phyloP scores from a whole-genome alignment of 176 grass and related monocot species.

The Rhynchospora tenuis region DNA sequence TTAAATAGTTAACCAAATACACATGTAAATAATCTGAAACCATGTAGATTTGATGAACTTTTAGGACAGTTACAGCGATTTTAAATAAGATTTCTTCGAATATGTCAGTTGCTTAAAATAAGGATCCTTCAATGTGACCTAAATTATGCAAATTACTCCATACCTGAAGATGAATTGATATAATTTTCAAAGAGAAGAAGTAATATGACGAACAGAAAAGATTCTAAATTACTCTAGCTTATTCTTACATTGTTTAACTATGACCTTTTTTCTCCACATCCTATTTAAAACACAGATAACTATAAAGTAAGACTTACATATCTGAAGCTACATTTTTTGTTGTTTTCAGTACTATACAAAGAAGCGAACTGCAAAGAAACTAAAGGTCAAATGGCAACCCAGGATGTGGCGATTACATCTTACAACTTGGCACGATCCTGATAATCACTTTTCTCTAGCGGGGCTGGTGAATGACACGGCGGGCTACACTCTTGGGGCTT shows the following conservation, averaged over 20 bases:
- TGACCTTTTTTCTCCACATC: constrained; percentile 13
- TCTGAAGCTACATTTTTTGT: constrained; percentile 32
- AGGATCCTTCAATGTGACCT: no score
- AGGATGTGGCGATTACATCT: constrained; percentile 16
- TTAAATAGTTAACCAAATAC: no score
- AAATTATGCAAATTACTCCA: no score
- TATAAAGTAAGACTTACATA: constrained; percentile 19
- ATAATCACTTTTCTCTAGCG: constrained; percentile 30
- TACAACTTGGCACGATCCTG: background rate
- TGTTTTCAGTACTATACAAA: constrained; percentile 52
- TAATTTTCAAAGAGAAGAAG: no score
- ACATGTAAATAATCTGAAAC: no score
- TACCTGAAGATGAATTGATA: no score
- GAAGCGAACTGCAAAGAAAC: constrained; percentile 17
- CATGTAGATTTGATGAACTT: no score
- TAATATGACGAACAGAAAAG: no score
- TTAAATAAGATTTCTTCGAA: no score
- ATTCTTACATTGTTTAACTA: background rate
- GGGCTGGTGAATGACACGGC: constrained; percentile 74
- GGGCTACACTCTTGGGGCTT: constrained; percentile 23
- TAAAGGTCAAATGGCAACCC: constrained; percentile 15
- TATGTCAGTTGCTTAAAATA: no score
- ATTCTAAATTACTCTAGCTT: background rate
- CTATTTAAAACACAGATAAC: background rate
- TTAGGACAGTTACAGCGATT: no score